A percentile compares a stretch with the other conserved stretches of the same genome.
phyloP scores from a whole-genome alignment of 164 flowering plant genomes.

The Warburgia ugandensis region DNA sequence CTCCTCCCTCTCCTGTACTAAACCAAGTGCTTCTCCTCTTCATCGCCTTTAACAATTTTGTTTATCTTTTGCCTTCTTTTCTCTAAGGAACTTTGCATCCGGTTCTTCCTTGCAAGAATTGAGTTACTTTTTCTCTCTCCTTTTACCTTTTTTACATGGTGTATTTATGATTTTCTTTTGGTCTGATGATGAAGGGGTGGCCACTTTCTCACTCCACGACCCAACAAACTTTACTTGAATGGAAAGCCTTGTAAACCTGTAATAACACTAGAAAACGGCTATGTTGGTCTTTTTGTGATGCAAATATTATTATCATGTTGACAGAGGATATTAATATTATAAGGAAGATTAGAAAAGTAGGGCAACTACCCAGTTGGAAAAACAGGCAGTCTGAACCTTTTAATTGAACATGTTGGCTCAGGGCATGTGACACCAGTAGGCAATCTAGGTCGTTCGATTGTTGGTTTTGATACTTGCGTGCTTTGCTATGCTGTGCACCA shows the following conservation, averaged over 20 bases:
- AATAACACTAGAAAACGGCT: conserved; percentile 1
- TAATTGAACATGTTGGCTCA: neutral
- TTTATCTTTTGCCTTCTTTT: conserved; percentile 4
- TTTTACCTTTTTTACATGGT: conserved; percentile 15
- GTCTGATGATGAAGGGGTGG: conserved; percentile 31
- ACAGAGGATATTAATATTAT: neutral
- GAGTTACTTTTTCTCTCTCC: conserved; percentile 10
- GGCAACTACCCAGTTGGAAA: neutral
- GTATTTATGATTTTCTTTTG: conserved; percentile 23
- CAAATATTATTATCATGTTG: neutral
- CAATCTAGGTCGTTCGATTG: neutral
- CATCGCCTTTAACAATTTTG: conserved; percentile 4
- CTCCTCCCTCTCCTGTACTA: conserved; percentile 11
- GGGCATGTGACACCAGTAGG: neutral
- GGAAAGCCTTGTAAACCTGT: conserved; percentile 7
- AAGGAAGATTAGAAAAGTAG: neutral
- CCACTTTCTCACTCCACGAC: conserved; percentile 63
- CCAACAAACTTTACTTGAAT: conserved; percentile 18
- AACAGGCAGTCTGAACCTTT: neutral
- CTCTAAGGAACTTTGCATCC: conserved; percentile 28
- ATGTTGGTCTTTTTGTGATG: conserved; percentile 2
- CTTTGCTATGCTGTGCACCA: too few relatives aligned
- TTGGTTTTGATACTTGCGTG: too few relatives aligned
- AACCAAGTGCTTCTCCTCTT: conserved; percentile 12
- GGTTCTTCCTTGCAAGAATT: conserved; percentile 19